A percentile compares a stretch with the other conserved stretches of the same genome.
Conservation (phyloP, 1,284 basidiomycete genomes). For the Thelephora terrestris region DNA sequence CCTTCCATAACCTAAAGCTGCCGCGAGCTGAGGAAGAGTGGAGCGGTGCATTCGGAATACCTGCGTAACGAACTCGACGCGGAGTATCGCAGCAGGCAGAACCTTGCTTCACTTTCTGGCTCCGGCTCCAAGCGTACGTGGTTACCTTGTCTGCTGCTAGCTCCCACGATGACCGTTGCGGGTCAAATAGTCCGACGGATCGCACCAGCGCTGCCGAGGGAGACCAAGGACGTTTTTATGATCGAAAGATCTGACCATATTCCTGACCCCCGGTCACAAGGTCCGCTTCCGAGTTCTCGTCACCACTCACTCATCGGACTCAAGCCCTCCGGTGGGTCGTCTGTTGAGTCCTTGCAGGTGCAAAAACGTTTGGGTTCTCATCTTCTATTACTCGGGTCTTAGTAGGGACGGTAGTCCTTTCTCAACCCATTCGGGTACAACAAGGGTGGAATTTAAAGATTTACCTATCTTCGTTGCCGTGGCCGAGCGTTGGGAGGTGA, state of each 20-base stretch:
- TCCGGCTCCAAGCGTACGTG: slow-evolving; percentile 45
- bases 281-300: slow-evolving; percentile 14
- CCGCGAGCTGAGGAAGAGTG: slow-evolving; percentile 64
- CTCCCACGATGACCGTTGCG: neutral
- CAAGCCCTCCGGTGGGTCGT: slow-evolving; percentile 33
- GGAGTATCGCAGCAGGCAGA: slow-evolving; percentile 22
- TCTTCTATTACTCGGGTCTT: neutral
- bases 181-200: slow-evolving; percentile 37
- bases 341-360: slow-evolving; percentile 57
- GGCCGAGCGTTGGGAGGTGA: too few species aligned
- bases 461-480: too few species aligned
- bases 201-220: slow-evolving; percentile 51
- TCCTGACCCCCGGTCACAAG: neutral
- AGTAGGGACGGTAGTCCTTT: neutral
- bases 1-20: too few species aligned
- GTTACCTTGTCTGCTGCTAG: neutral
- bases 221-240: slow-evolving; percentile 29
- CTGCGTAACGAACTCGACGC: slow-evolving; percentile 40
- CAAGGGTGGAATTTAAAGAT: too few species aligned
- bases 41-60: slow-evolving; percentile 67
- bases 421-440: neutral
- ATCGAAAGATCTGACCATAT: neutral
- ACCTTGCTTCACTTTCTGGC: slow-evolving; percentile 16
- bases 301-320: slow-evolving; percentile 6
- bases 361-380: slow-evolving; percentile 29